Evolutionary conservation across 139 green algal species (phyloP).

Genomic region (Auxenochlorella protothecoides): DNA sequence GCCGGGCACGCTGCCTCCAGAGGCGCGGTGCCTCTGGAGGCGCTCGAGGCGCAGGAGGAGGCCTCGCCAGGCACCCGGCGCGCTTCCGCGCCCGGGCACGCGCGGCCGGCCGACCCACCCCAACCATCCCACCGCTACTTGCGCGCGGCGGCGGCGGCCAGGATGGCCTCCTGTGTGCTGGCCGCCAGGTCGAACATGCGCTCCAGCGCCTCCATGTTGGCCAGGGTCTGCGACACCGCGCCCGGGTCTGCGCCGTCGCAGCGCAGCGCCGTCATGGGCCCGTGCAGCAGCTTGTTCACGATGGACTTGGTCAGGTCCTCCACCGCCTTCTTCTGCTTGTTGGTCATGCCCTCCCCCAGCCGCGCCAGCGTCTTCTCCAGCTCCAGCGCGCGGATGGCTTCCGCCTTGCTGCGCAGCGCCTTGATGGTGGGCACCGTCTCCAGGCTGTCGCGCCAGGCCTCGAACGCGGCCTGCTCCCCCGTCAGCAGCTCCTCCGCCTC

Average conservation of each 20-base stretch:
- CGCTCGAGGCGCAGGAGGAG: too few relatives aligned
- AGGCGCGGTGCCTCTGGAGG: too few relatives aligned
- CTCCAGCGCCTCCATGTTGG: constrained; percentile 98
- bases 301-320: constrained; percentile 92
- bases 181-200: constrained; percentile 89
- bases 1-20: too few relatives aligned
- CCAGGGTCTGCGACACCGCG: constrained; percentile 81
- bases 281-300: constrained; percentile 99
- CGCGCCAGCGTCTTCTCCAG: constrained; percentile 87
- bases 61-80: too few relatives aligned
- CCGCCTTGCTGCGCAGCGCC: constrained; percentile 83
- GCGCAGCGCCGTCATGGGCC: constrained; percentile 92
- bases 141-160: constrained; percentile 2
- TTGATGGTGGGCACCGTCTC: constrained; percentile 99
- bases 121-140: neutral
- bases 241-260: constrained; percentile 79
- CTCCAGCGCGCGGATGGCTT: constrained; percentile 77
- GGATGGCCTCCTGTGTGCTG: constrained; percentile 3
- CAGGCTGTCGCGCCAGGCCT: constrained; percentile 93
- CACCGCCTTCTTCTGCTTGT: constrained; percentile 90
- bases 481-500: constrained; percentile 56
- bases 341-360: constrained; percentile 83
- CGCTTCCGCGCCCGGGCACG: too few relatives aligned
- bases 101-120: too few relatives aligned
- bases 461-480: constrained; percentile 76